Conservation (phyloP, 305 asterid species). For the Fraxinus angustifolia region DNA sequence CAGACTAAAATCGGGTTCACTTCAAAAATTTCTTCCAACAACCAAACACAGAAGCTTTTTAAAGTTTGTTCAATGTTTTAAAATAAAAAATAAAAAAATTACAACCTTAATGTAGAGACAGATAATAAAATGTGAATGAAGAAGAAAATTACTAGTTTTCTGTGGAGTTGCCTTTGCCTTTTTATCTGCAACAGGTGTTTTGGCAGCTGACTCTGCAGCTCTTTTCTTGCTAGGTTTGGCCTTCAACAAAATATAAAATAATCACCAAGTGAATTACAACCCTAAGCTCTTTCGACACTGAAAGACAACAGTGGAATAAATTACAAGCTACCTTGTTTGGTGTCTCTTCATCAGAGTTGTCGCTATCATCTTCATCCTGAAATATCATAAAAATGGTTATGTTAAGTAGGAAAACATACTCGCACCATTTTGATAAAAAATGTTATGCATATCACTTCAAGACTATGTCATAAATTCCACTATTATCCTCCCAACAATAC, state of each 20-base stretch:
- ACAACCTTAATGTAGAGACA: background rate
- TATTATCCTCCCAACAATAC: background rate
- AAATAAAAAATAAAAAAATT: background rate
- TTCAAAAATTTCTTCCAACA: background rate
- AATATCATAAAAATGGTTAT: background rate
- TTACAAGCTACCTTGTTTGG: slow-evolving; percentile 57
- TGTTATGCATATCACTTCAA: background rate
- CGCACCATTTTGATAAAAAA: background rate
- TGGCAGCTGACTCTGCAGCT: slow-evolving; percentile 45
- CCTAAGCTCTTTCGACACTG: background rate
- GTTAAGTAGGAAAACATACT: background rate
- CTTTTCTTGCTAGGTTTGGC: slow-evolving; percentile 69
- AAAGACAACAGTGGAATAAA: background rate
- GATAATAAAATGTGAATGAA: background rate
- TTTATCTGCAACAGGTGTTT: slow-evolving; percentile 67
- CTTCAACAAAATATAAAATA: slow-evolving; percentile 26
- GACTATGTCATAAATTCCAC: background rate
- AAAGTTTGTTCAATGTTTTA: background rate
- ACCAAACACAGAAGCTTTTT: background rate
- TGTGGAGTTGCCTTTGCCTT: slow-evolving; percentile 77
- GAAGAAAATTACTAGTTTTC: slow-evolving; percentile 48
- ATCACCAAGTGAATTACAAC: slow-evolving; percentile 1
- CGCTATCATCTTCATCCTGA: slow-evolving; percentile 47
- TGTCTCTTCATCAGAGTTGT: slow-evolving; percentile 58
- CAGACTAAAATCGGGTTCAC: background rate